Conservation (phyloP, 257 asterid species). For the Ligustrum vulgare region DNA sequence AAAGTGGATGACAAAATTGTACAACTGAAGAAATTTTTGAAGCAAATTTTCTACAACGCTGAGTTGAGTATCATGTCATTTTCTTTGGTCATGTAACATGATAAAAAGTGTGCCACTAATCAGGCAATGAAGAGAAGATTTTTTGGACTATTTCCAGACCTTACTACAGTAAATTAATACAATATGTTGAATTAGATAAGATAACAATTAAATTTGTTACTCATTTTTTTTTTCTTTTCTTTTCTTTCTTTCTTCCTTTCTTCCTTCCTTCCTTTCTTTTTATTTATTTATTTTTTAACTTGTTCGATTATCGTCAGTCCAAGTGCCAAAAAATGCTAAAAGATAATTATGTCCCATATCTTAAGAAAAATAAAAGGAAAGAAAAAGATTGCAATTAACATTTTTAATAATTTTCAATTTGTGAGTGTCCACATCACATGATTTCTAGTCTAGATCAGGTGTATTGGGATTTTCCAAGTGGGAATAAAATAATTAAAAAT, state of each 20-base stretch:
- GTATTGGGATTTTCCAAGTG: constrained; percentile 42
- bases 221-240: too few relatives aligned
- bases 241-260: too few relatives aligned
- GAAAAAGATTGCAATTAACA: neutral
- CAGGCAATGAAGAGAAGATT: neutral
- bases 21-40: neutral
- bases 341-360: neutral
- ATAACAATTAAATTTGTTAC: neutral
- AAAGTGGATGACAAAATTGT: neutral
- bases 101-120: neutral
- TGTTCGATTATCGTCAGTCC: too few relatives aligned
- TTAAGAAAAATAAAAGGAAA: too few relatives aligned
- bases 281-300: too few relatives aligned
- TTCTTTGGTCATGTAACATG: neutral
- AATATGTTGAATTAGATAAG: neutral
- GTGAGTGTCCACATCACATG: constrained; percentile 44
- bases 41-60: too few relatives aligned
- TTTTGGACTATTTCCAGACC: neutral
- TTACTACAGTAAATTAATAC: too few relatives aligned
- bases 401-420: neutral
- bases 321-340: too few relatives aligned
- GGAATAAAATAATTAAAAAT: constrained; percentile 29
- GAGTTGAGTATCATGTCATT: neutral
- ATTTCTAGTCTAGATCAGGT: constrained; percentile 38
- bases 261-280: too few relatives aligned